These are phyloP conservation scores for Ogataea parapolymorpha DNA, from an alignment of 805 yeast species.

Conservation along the genomic window DNA sequence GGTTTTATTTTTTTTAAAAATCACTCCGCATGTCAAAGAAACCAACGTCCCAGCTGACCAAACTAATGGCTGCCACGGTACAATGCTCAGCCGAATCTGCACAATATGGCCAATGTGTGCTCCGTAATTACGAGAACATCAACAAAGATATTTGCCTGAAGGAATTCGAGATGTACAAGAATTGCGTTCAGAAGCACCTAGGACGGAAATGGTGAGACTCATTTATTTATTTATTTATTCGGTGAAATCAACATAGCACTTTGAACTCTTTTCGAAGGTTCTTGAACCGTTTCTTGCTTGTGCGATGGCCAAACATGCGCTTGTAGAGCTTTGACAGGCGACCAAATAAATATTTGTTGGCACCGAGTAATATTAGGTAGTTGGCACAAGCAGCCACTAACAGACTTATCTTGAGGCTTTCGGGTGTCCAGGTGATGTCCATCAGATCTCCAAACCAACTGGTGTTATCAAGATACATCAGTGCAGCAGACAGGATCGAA, in stretches of 20 bases:
- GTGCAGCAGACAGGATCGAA: conserved; percentile 42
- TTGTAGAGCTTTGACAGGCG: conserved; percentile 40
- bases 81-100: conserved; percentile 29
- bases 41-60: conserved; percentile 30
- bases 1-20: not conserved
- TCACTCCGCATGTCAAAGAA: conserved; percentile 17
- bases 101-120: conserved; percentile 55
- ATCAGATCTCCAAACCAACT: conserved; percentile 62
- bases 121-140: conserved; percentile 47
- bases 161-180: conserved; percentile 48
- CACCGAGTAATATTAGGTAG: conserved; percentile 42
- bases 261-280: conserved; percentile 31
- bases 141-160: conserved; percentile 48
- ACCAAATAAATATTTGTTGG: conserved; percentile 44
- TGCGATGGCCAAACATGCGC: conserved; percentile 29
- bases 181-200: conserved; percentile 43
- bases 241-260: conserved; percentile 9
- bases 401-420: conserved; percentile 50
- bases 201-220: conserved; percentile 28
- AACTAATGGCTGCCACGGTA: conserved; percentile 30
- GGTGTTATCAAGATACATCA: conserved; percentile 54
- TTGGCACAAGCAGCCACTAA: conserved; percentile 46
- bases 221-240: conserved; percentile 5
- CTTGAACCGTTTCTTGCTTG: conserved; percentile 37
- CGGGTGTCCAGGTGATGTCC: conserved; percentile 66